These are phyloP conservation scores for Elsinoe necatrix DNA, from an alignment of 2,329 filamentous ascomycete genomes.

Conservation along the genomic window DNA sequence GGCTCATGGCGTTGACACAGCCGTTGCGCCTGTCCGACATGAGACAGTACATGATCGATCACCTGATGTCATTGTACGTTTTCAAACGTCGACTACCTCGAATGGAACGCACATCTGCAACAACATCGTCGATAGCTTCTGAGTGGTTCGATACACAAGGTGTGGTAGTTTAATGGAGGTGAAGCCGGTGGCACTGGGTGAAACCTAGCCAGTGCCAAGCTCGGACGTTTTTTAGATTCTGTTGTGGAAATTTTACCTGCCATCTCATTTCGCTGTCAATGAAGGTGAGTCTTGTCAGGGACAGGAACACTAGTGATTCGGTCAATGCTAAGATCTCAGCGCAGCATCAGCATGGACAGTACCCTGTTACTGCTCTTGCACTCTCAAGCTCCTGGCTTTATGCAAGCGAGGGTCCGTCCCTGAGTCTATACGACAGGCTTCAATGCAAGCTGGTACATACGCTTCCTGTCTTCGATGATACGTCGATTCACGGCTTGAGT, in stretches of 20 bases:
- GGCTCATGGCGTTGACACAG: not conserved
- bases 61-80: not conserved
- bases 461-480: constrained; percentile 53
- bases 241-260: constrained; percentile 5
- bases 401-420: constrained; percentile 36
- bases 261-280: constrained; percentile 7
- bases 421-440: constrained; percentile 32
- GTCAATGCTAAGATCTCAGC: not conserved
- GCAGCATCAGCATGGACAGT: constrained; percentile 18
- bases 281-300: not conserved
- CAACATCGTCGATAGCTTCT: not conserved
- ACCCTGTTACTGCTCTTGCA: constrained; percentile 40
- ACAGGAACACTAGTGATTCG: not conserved
- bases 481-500: constrained; percentile 66
- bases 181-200: not conserved
- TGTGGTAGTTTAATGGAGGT: not conserved
- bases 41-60: not conserved
- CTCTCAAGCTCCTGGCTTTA: constrained; percentile 32
- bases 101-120: not conserved
- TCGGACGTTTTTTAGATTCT: not conserved
- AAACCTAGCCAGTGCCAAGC: not conserved
- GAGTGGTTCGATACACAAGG: not conserved
- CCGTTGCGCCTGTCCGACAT: not conserved
- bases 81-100: not conserved
- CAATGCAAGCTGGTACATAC: constrained; percentile 23